Conservation (phyloP, 139 green algal species). For the Asterochloris erici region DNA sequence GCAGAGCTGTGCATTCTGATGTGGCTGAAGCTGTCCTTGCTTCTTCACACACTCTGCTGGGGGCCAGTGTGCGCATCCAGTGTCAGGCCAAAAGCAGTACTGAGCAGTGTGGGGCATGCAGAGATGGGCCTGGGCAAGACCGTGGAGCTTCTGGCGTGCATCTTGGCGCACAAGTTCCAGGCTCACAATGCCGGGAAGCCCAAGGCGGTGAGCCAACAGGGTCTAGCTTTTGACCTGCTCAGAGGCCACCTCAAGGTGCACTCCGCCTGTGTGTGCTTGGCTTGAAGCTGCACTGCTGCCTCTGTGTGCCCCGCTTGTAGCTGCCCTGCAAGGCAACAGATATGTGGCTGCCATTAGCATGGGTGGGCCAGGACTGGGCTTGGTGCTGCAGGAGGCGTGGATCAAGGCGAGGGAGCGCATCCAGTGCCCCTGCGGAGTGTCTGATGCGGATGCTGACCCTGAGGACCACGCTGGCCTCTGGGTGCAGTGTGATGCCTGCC, state of each 20-base stretch:
- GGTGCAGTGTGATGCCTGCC: constrained; percentile 63
- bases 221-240: neutral
- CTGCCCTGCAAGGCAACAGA: neutral
- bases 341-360: neutral
- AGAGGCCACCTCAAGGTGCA: neutral
- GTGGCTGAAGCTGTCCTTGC: neutral
- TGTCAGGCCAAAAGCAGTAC: neutral
- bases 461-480: constrained; percentile 34
- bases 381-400: neutral
- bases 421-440: constrained; percentile 42
- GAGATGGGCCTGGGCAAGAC: constrained; percentile 92
- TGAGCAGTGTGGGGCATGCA: constrained; percentile 18
- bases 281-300: neutral
- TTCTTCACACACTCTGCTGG: neutral
- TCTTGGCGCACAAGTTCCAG: constrained; percentile 58
- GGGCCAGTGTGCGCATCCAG: neutral
- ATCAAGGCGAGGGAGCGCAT: constrained; percentile 25
- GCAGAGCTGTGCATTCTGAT: neutral
- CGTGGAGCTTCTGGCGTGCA: constrained; percentile 86
- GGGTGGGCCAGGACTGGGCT: no score
- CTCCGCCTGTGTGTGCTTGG: neutral
- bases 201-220: neutral
- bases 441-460: constrained; percentile 14
- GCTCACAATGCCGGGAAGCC: no score
- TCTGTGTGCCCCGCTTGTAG: neutral